Evolutionary conservation across 768 basidiomycete genomes (phyloP).

Genomic region (Amylocystis lapponica): DNA sequence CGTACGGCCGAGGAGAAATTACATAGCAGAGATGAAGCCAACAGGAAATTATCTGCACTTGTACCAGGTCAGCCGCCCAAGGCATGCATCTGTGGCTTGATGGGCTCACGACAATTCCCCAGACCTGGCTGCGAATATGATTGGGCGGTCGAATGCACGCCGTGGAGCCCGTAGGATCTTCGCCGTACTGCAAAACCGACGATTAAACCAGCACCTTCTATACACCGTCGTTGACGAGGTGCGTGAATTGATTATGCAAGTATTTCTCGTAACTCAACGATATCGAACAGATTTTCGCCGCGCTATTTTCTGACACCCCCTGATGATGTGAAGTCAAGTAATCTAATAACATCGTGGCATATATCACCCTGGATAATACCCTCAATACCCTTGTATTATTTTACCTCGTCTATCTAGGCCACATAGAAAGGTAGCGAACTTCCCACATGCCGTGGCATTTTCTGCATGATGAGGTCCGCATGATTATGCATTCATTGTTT

Average conservation of each 20-base stretch:
- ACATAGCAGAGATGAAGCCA: slow-evolving; percentile 79
- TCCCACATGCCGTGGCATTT: background rate
- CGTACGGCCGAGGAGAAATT: slow-evolving; percentile 78
- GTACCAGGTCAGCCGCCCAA: slow-evolving; percentile 65
- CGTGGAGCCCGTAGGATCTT: slow-evolving; percentile 91
- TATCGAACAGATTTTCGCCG: slow-evolving; percentile 43
- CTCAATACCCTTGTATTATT: too few species aligned
- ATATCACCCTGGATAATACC: too few species aligned
- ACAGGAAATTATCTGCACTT: slow-evolving; percentile 82
- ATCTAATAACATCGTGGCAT: too few species aligned
- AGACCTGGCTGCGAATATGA: slow-evolving; percentile 97
- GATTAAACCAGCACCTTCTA: slow-evolving; percentile 91
- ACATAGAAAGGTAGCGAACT: too few species aligned
- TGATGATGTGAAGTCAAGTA: slow-evolving; percentile 9
- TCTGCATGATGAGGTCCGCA: background rate
- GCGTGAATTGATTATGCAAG: slow-evolving; percentile 8
- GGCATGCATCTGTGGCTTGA: too few species aligned
- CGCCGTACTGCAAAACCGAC: slow-evolving; percentile 86
- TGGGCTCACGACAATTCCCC: background rate
- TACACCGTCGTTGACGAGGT: slow-evolving; percentile 92
- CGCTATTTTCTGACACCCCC: slow-evolving; percentile 52
- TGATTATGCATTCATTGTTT: too few species aligned
- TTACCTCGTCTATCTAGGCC: too few species aligned
- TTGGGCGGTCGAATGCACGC: slow-evolving; percentile 93
- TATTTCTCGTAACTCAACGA: background rate